phyloP scores from a whole-genome alignment of 257 asterid species.

The Salvia miltiorrhiza region DNA sequence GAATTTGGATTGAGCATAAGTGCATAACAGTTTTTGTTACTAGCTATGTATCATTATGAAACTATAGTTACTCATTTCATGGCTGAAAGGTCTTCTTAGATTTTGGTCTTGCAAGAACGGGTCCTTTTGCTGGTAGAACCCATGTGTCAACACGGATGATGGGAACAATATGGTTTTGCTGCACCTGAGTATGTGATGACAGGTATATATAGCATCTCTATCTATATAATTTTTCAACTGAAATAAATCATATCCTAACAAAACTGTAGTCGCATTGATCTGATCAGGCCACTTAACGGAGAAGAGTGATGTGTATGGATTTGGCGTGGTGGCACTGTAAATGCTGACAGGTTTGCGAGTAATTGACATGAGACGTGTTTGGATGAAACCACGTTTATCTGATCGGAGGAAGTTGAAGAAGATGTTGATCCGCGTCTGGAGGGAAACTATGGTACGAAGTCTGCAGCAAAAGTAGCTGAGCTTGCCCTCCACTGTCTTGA shows the following conservation, averaged over 20 bases:
- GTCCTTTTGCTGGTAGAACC: conserved; percentile 18
- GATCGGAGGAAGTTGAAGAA: conserved; percentile 15
- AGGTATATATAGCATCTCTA: conserved; percentile 25
- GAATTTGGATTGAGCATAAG: not conserved
- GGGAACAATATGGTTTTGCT: conserved; percentile 39
- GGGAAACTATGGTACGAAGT: conserved; percentile 18
- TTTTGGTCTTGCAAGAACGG: conserved; percentile 34
- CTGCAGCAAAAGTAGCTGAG: conserved; percentile 23
- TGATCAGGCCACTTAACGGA: conserved; percentile 35
- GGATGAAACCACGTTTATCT: conserved; percentile 29
- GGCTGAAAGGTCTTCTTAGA: too few relatives aligned
- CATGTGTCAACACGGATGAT: conserved; percentile 30
- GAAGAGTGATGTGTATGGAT: conserved; percentile 40
- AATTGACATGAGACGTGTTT: conserved; percentile 11
- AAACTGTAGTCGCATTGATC: not conserved
- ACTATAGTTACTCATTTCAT: too few relatives aligned
- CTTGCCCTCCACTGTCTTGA: conserved; percentile 32
- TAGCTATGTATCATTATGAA: not conserved
- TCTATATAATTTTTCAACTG: not conserved
- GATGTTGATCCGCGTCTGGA: conserved; percentile 32
- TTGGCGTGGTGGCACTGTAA: conserved; percentile 35
- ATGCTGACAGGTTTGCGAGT: conserved; percentile 34
- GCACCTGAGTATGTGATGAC: conserved; percentile 34
- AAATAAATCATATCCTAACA: not conserved
- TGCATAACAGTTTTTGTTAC: not conserved